phyloP scores from a whole-genome alignment of 129 eudicot genomes.

The Lactuca sativa region DNA sequence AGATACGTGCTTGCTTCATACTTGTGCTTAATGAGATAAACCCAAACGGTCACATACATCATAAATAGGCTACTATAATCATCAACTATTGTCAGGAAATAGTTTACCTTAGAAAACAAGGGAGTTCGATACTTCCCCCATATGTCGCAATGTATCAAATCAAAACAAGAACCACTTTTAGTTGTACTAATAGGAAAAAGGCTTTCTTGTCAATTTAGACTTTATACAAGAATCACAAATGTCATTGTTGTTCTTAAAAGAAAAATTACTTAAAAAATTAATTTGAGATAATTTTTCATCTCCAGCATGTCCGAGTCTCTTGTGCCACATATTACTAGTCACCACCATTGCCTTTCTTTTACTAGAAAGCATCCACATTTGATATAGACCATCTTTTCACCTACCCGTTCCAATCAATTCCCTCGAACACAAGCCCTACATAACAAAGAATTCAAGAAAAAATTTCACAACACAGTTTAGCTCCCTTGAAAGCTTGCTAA shows the following conservation, averaged over 20 bases:
- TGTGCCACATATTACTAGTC: not conserved
- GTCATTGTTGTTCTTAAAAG: not conserved
- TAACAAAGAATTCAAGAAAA: too few species aligned
- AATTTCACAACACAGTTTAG: too few species aligned
- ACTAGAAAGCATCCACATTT: not conserved
- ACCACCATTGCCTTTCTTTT: slow-evolving; percentile 10
- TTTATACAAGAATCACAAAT: not conserved
- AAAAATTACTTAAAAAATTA: not conserved
- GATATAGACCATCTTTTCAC: not conserved
- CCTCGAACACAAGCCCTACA: too few species aligned
- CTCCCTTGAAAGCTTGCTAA: too few species aligned
- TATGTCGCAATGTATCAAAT: too few species aligned
- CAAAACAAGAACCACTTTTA: not conserved
- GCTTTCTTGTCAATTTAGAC: not conserved
- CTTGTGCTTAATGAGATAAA: too few species aligned
- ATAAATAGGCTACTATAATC: too few species aligned
- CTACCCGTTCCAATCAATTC: not conserved
- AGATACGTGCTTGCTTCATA: too few species aligned
- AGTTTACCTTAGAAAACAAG: not conserved
- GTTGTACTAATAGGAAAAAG: not conserved
- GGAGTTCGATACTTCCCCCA: not conserved
- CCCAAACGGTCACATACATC: too few species aligned
- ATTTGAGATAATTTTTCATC: slow-evolving; percentile 3
- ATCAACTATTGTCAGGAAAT: slow-evolving; percentile 3
- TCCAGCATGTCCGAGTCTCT: not conserved